Evolutionary conservation across 2,329 filamentous ascomycete species (phyloP).

Genomic region (Hymenoscyphus linearis): DNA sequence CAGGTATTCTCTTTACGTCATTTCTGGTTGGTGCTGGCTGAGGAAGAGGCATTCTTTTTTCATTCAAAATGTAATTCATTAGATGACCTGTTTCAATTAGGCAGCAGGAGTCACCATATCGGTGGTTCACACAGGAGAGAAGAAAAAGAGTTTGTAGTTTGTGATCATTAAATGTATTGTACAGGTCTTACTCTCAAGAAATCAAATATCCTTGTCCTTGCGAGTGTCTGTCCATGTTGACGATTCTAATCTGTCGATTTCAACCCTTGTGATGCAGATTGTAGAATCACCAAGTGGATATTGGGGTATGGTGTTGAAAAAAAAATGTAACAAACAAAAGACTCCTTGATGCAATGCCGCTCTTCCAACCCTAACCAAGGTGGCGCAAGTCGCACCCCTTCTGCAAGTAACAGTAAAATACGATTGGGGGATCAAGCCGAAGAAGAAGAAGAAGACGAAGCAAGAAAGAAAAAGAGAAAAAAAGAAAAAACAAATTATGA

Average conservation of each 20-base stretch:
- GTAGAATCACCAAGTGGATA: background rate
- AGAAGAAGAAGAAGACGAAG: conserved; percentile 1
- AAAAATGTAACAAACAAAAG: background rate
- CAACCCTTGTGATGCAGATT: background rate
- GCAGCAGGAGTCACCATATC: background rate
- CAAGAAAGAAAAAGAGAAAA: conserved; percentile 7
- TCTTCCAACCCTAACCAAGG: background rate
- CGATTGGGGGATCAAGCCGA: background rate
- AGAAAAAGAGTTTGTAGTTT: background rate
- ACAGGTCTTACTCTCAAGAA: background rate
- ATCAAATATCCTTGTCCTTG: background rate
- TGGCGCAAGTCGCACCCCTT: background rate
- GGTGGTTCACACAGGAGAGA: background rate
- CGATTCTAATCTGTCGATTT: background rate
- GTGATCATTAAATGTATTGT: background rate
- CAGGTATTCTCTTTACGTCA: background rate
- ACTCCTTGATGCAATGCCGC: background rate
- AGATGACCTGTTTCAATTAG: background rate
- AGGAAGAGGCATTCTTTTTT: background rate
- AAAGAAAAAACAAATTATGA: conserved; percentile 10
- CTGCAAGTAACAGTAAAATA: background rate
- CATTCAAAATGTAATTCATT: background rate
- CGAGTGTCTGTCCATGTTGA: background rate
- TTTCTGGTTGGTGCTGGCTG: background rate
- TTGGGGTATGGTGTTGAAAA: background rate